phyloP scores from a whole-genome alignment of 768 basidiomycete genomes.

The Cystobasidium ongulense region DNA sequence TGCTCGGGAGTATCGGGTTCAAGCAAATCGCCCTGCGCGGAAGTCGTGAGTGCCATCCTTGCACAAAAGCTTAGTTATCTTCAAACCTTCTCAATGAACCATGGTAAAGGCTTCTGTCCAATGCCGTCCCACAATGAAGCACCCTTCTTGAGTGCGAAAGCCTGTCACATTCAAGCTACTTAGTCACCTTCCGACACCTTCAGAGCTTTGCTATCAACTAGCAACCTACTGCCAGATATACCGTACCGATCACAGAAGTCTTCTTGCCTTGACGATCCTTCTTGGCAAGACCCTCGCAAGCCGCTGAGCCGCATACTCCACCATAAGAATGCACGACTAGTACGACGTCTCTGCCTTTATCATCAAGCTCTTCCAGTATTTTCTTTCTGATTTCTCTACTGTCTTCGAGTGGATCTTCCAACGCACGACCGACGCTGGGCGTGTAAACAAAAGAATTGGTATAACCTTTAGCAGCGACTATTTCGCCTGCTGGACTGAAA shows the following conservation, averaged over 20 bases:
- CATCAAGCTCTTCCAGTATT: background rate
- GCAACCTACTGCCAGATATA: constrained; percentile 5
- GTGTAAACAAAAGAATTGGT: background rate
- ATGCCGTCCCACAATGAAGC: background rate
- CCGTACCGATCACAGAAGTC: constrained; percentile 1
- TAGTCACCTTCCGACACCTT: no score
- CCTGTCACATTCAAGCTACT: background rate
- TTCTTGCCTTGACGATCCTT: constrained; percentile 16
- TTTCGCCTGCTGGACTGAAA: background rate
- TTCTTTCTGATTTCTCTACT: background rate
- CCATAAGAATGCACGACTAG: constrained; percentile 17
- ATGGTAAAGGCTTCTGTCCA: background rate
- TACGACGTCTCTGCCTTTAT: constrained; percentile 9
- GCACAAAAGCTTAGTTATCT: no score
- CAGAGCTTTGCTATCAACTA: no score
- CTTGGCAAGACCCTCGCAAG: constrained; percentile 4
- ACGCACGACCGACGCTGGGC: background rate
- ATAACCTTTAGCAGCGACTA: background rate
- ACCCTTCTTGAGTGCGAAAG: constrained; percentile 8
- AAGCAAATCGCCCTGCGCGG: background rate
- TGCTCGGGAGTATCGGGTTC: background rate
- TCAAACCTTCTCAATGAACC: constrained; percentile 14
- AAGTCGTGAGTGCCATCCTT: no score
- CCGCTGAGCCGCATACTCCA: background rate
- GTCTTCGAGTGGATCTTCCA: constrained; percentile 10